phyloP scores from a whole-genome alignment of 257 asterid species.

The Solanum raphanifolium region DNA sequence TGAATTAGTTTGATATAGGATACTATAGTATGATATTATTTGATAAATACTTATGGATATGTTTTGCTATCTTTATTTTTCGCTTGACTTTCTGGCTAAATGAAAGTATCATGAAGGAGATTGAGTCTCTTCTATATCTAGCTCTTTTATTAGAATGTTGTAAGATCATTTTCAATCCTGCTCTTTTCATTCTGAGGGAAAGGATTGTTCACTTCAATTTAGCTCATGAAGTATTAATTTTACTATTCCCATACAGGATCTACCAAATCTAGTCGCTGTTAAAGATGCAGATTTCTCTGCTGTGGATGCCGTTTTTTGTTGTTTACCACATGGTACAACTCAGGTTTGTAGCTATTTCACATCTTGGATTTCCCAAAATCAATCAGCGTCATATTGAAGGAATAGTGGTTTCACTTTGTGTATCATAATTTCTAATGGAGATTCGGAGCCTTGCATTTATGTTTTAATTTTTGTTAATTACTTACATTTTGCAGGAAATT shows the following conservation, averaged over 20 bases:
- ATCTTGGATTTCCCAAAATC: background rate
- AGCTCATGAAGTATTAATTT: background rate
- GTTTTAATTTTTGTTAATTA: background rate
- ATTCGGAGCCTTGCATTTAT: background rate
- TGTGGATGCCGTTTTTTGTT: constrained; percentile 93
- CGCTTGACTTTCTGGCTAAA: background rate
- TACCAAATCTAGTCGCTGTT: constrained; percentile 79
- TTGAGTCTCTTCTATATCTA: background rate
- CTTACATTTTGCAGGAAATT: constrained; percentile 52
- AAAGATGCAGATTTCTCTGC: constrained; percentile 76
- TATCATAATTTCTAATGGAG: background rate
- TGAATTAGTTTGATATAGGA: background rate
- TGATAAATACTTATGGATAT: background rate
- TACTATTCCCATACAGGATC: constrained; percentile 29
- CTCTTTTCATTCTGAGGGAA: background rate
- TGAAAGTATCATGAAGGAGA: background rate
- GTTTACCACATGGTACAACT: constrained; percentile 97
- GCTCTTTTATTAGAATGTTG: background rate
- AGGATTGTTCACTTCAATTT: background rate
- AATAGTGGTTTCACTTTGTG: background rate
- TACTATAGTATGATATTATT: background rate
- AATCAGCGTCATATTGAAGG: background rate
- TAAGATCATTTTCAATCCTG: background rate
- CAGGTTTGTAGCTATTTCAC: constrained; percentile 39
- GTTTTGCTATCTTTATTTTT: background rate